These are phyloP conservation scores for Syzygium oleosum DNA, from an alignment of 345 rosid genomes.

Conservation along the genomic window DNA sequence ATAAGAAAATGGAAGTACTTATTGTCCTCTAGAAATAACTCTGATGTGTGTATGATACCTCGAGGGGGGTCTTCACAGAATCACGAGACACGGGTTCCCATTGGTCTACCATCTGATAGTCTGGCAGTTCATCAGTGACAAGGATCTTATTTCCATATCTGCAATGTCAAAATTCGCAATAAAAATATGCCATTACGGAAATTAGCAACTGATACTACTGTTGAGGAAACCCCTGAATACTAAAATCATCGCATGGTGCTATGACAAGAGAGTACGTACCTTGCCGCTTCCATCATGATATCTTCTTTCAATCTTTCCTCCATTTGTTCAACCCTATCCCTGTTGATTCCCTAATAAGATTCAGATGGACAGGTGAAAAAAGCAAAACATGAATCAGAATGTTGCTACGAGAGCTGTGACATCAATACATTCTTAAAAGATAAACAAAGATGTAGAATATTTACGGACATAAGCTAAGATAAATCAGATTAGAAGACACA, in stretches of 20 bases:
- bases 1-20: conserved; percentile 3
- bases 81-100: conserved; percentile 89
- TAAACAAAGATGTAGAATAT: not conserved
- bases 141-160: conserved; percentile 97
- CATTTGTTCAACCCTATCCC: conserved; percentile 93
- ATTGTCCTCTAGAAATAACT: conserved; percentile 2
- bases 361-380: not conserved
- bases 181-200: conserved; percentile 2
- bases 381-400: not conserved
- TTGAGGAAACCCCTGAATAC: not conserved
- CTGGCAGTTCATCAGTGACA: conserved; percentile 97
- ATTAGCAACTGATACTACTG: not conserved
- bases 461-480: not conserved
- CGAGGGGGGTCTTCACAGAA: conserved; percentile 88
- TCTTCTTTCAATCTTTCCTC: conserved; percentile 89
- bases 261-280: conserved; percentile 28
- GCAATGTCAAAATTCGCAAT: conserved; percentile 24
- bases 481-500: not conserved
- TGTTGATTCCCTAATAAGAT: conserved; percentile 65
- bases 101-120: conserved; percentile 98
- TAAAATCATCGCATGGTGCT: not conserved
- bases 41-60: conserved; percentile 33
- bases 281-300: conserved; percentile 80
- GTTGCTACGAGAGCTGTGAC: not conserved
- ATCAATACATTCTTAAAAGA: not conserved